phyloP scores from a whole-genome alignment of 1,284 basidiomycete genomes.

The Naganishia cerealis region DNA sequence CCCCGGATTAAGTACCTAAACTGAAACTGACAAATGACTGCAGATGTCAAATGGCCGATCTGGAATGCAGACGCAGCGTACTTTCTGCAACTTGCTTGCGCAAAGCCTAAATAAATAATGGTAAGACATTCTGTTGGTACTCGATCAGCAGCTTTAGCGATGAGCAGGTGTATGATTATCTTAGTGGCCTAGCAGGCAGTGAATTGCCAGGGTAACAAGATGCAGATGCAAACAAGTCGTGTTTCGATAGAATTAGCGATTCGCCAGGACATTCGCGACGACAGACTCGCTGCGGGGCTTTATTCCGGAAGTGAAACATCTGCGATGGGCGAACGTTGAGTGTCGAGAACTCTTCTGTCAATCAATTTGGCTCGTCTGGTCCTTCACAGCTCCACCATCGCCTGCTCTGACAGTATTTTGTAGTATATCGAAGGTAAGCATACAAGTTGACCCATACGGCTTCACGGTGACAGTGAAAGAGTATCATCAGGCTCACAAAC shows the following conservation, averaged over 20 bases:
- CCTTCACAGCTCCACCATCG: neutral
- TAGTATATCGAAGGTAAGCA: neutral
- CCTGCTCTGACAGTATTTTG: neutral
- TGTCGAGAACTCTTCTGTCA: neutral
- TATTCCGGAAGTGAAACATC: conserved; percentile 1
- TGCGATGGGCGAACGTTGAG: neutral
- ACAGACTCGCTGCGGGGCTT: neutral
- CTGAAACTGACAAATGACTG: no score
- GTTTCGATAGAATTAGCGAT: neutral
- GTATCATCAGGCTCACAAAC: no score
- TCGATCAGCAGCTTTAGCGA: neutral
- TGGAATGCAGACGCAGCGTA: neutral
- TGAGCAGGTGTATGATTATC: neutral
- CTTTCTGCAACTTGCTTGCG: neutral
- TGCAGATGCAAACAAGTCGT: neutral
- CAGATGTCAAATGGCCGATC: neutral
- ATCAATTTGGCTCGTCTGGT: neutral
- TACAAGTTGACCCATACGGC: no score
- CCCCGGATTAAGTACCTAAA: no score
- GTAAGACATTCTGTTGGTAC: neutral
- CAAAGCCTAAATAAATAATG: neutral
- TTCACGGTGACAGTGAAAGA: no score
- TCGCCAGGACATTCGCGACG: neutral
- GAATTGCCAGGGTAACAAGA: neutral
- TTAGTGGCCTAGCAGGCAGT: neutral